These are phyloP conservation scores for Amylocarpus encephaloides DNA, from an alignment of 2,329 filamentous ascomycete species.

Conservation along the genomic window DNA sequence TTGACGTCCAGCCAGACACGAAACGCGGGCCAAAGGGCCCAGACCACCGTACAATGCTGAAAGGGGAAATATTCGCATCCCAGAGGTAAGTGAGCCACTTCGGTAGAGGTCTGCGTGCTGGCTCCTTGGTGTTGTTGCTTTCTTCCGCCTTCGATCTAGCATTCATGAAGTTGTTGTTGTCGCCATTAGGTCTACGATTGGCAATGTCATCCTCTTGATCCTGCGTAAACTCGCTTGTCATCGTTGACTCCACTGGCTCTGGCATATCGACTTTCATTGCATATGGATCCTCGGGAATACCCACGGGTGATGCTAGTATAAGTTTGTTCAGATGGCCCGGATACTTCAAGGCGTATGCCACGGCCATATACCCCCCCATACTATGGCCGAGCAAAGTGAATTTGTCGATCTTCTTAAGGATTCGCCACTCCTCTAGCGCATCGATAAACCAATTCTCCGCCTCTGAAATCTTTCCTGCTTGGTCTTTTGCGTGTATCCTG, in stretches of 20 bases:
- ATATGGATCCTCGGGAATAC: constrained; percentile 89
- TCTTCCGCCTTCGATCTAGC: constrained; percentile 38
- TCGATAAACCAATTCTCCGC: constrained; percentile 96
- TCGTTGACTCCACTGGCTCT: constrained; percentile 64
- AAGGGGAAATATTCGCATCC: constrained; percentile 95
- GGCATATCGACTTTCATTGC: constrained; percentile 77
- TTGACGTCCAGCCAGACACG: constrained; percentile 89
- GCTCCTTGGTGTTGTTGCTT: constrained; percentile 29
- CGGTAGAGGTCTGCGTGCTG: constrained; percentile 52
- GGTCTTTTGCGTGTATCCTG: constrained; percentile 75
- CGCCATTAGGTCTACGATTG: constrained; percentile 31
- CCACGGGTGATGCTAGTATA: constrained; percentile 89
- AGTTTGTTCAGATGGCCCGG: constrained; percentile 92
- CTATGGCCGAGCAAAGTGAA: constrained; percentile 94
- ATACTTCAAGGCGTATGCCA: constrained; percentile 94
- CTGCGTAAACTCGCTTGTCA: constrained; percentile 73
- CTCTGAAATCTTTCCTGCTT: constrained; percentile 73
- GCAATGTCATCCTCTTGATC: constrained; percentile 52
- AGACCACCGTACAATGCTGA: constrained; percentile 79
- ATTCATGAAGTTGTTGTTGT: constrained; percentile 49
- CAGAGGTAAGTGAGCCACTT: constrained; percentile 90
- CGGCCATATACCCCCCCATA: constrained; percentile 88
- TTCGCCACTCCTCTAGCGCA: constrained; percentile 91
- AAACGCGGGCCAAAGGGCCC: constrained; percentile 87
- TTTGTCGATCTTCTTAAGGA: constrained; percentile 79